A percentile compares a stretch with the other conserved stretches of the same genome.
phyloP scores from a whole-genome alignment of 306 rosid species.

The Prunus fruticosa region DNA sequence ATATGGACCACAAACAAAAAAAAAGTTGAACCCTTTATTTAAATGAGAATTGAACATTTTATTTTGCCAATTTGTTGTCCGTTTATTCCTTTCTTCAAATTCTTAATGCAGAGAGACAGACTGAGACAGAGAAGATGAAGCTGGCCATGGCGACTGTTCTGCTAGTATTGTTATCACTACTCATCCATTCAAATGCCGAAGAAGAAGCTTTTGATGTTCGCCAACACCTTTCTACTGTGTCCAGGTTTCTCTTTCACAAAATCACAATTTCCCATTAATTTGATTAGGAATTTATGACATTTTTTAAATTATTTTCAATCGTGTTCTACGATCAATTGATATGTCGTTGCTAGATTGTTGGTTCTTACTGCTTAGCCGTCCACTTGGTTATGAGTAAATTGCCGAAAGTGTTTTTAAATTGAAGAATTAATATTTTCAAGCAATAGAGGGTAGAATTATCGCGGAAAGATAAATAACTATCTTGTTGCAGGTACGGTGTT shows the following conservation, averaged over 20 bases:
- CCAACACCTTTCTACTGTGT: constrained; percentile 64
- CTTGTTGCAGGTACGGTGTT: constrained; percentile 54
- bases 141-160: constrained; percentile 13
- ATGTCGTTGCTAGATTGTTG: neutral
- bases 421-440: neutral
- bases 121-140: neutral
- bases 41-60: neutral
- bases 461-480: neutral
- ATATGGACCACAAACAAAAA: neutral
- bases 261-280: neutral
- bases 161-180: constrained; percentile 19
- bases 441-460: neutral
- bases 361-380: neutral
- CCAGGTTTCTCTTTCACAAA: constrained; percentile 47
- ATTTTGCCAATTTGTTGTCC: neutral
- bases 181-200: constrained; percentile 33
- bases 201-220: constrained; percentile 62
- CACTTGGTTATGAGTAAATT: neutral
- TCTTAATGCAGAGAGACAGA: neutral
- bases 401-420: neutral
- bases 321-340: neutral
- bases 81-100: neutral
- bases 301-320: neutral
- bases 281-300: no score
- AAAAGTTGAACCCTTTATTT: neutral